Conservation (phyloP, 2,329 filamentous ascomycete genomes). For the Sporothrix mexicana region DNA sequence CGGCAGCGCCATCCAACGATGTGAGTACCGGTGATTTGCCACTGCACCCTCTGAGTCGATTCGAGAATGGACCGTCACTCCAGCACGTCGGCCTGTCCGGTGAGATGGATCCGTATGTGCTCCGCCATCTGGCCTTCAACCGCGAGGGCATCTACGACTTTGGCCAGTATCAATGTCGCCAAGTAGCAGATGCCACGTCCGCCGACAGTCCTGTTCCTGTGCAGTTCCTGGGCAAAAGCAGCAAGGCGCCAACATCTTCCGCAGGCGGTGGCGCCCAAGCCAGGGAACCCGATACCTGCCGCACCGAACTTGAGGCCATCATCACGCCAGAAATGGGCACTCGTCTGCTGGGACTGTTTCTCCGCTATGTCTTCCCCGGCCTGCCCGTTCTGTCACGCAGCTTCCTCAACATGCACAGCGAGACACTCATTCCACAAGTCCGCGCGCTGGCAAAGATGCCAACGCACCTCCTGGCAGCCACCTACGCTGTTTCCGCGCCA, state of each 20-base stretch:
- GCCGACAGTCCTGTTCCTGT: background rate
- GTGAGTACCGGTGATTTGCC: no score
- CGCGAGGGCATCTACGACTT: conserved; percentile 8
- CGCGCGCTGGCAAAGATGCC: background rate
- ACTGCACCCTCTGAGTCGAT: no score
- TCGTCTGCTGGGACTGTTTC: conserved; percentile 7
- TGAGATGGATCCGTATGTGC: conserved; percentile 11
- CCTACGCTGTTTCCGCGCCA: background rate
- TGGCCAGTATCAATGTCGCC: conserved; percentile 13
- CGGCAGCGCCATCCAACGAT: no score
- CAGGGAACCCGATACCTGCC: background rate
- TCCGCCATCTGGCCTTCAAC: background rate
- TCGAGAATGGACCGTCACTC: background rate
- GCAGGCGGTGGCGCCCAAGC: no score
- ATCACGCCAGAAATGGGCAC: background rate
- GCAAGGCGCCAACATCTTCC: background rate
- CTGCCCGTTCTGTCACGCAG: conserved; percentile 4
- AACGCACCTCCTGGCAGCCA: background rate
- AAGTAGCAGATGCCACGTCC: background rate
- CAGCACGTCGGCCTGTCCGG: conserved; percentile 7
- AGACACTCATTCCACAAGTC: background rate
- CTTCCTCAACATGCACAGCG: conserved; percentile 4
- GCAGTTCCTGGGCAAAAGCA: background rate
- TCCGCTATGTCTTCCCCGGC: conserved; percentile 16
- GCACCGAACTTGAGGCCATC: background rate